Conservation (phyloP, 495 filamentous ascomycete genomes). For the Cairneyella variabilis region DNA sequence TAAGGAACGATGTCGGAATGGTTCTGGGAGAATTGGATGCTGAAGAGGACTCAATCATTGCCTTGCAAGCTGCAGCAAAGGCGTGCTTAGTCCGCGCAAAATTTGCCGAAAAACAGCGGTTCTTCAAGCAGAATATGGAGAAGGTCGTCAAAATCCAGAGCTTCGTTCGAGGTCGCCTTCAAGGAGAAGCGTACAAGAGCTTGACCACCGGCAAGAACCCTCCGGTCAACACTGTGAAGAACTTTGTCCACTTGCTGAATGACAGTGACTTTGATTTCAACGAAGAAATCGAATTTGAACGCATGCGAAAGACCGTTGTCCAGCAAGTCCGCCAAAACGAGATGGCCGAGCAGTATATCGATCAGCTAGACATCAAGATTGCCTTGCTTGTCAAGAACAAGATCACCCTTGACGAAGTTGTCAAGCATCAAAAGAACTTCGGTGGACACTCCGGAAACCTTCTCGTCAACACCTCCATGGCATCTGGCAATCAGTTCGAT, state of each 20-base stretch:
- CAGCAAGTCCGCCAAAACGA: slow-evolving; percentile 97
- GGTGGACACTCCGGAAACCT: slow-evolving; percentile 87
- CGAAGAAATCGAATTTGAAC: slow-evolving; percentile 94
- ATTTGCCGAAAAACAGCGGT: slow-evolving; percentile 80
- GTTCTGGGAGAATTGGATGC: slow-evolving; percentile 73
- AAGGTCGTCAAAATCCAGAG: slow-evolving; percentile 99
- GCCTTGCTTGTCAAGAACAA: slow-evolving; percentile 98
- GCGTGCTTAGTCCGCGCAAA: slow-evolving; percentile 67
- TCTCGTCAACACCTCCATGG: slow-evolving; percentile 79
- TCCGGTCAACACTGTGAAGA: slow-evolving; percentile 92
- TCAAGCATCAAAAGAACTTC: slow-evolving; percentile 94
- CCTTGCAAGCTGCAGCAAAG: slow-evolving; percentile 71
- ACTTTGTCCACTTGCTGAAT: slow-evolving; percentile 95
- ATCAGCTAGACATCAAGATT: slow-evolving; percentile 98
- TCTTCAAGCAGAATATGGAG: slow-evolving; percentile 95
- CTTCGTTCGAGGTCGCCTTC: slow-evolving; percentile 87
- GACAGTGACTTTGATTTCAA: slow-evolving; percentile 99
- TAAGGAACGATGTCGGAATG: slow-evolving; percentile 65
- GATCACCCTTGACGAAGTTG: slow-evolving; percentile 96
- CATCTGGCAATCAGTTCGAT: slow-evolving; percentile 89
- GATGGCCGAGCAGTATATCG: slow-evolving; percentile 94
- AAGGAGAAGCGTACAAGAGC: slow-evolving; percentile 96
- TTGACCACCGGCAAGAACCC: slow-evolving; percentile 96
- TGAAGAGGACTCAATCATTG: slow-evolving; percentile 68
- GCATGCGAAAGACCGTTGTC: slow-evolving; percentile 87